These are phyloP conservation scores for Camelina laxa DNA, from an alignment of 345 rosid genomes.

Conservation along the genomic window DNA sequence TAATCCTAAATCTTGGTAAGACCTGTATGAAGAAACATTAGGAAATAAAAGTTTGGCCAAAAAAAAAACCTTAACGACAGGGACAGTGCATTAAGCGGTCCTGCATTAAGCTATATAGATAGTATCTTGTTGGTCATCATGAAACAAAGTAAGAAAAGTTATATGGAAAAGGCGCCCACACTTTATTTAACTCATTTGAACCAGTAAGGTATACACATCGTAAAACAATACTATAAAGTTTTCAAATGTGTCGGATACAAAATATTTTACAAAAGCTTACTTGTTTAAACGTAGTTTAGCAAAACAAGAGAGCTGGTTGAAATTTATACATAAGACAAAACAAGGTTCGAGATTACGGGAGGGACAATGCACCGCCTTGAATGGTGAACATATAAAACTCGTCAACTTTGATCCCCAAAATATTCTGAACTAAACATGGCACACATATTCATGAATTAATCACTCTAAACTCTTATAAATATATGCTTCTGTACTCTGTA, in stretches of 20 bases:
- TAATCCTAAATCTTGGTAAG: too few species aligned
- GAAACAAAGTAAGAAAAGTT: too few species aligned
- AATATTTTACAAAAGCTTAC: neutral
- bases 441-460: neutral
- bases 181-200: too few species aligned
- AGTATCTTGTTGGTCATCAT: too few species aligned
- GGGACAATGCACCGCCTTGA: conserved; percentile 16
- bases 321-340: conserved; percentile 6
- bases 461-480: neutral
- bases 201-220: neutral
- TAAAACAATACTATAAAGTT: neutral
- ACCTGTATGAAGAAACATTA: too few species aligned
- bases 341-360: conserved; percentile 18
- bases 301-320: neutral
- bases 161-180: too few species aligned
- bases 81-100: too few species aligned
- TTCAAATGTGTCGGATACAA: neutral
- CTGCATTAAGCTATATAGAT: too few species aligned
- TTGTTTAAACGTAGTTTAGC: neutral
- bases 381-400: neutral
- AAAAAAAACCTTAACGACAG: too few species aligned
- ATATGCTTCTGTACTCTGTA: neutral
- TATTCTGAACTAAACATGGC: neutral
- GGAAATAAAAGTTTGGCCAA: too few species aligned
- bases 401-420: neutral